A percentile compares a stretch with the other conserved stretches of the same genome.
These are phyloP conservation scores for Suillus clintonianus DNA, from an alignment of 768 basidiomycete genomes.

Conservation along the genomic window DNA sequence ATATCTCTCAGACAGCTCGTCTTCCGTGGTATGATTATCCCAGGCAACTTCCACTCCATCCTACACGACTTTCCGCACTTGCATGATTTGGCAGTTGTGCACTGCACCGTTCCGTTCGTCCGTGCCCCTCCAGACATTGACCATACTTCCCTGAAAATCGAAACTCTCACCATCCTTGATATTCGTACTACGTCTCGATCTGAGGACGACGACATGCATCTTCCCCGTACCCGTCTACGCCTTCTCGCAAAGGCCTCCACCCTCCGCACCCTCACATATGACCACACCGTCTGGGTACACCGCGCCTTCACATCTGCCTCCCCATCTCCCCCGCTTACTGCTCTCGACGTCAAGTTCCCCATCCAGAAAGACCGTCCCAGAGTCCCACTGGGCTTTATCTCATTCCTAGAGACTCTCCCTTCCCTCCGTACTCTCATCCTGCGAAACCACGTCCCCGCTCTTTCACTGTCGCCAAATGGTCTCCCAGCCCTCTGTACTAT, in stretches of 20 bases:
- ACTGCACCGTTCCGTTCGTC: slow-evolving; percentile 33
- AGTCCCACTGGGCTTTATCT: slow-evolving; percentile 16
- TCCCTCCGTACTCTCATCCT: slow-evolving; percentile 19
- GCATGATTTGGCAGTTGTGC: slow-evolving; percentile 41
- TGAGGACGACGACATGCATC: slow-evolving; percentile 14
- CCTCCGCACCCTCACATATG: slow-evolving; percentile 35
- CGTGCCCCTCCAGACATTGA: slow-evolving; percentile 23
- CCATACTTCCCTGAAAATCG: slow-evolving; percentile 42
- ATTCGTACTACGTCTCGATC: slow-evolving; percentile 19
- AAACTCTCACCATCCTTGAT: slow-evolving; percentile 41
- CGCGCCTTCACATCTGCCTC: slow-evolving; percentile 35
- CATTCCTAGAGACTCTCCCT: slow-evolving; percentile 27
- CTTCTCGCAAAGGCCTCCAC: slow-evolving; percentile 38
- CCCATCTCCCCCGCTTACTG: slow-evolving; percentile 13
- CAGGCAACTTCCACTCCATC: slow-evolving; percentile 34
- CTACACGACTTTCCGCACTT: slow-evolving; percentile 41
- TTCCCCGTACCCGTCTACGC: slow-evolving; percentile 17
- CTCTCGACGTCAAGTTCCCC: slow-evolving; percentile 31
- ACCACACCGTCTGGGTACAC: slow-evolving; percentile 43
- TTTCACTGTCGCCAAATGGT: slow-evolving; percentile 18
- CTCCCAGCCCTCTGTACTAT: slow-evolving; percentile 21
- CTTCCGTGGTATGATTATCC: slow-evolving; percentile 39
- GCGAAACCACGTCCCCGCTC: slow-evolving; percentile 29
- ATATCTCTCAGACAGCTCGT: slow-evolving; percentile 38
- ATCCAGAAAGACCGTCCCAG: slow-evolving; percentile 31